Evolutionary conservation across 768 basidiomycete species (phyloP), one percentile per base, ranked within the genome.

Genomic region (Rhodotorula toruloides): DNA sequence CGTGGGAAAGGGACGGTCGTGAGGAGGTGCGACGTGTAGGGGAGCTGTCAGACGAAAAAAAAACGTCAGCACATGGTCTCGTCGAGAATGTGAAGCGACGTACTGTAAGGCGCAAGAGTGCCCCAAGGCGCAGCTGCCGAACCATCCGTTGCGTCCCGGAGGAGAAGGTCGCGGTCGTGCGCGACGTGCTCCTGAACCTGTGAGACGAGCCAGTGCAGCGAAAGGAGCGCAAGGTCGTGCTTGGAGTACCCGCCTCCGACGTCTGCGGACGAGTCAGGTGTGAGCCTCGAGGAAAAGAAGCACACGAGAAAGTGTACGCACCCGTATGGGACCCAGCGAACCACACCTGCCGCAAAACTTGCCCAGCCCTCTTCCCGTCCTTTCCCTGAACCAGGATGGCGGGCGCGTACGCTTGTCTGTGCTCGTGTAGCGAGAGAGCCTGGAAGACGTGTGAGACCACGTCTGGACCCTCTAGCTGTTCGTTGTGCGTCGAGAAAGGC

Each of bases 351-450:
- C 58, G 31, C 1, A 63, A 12, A 19, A 31, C 70, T 71, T 36
- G 68, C 11, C 44, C 63, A 12, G 44, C 16, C 25, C 10, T 11
- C 31, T 34, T 21, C n/a, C 46, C 46, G 8, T 25, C 44, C 37
- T 12, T 14, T 12, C 22, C 16, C 8, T 48, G 34, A 16, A 2
- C 19, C 36, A 47, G 74, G 11, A 76, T 56, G 2, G 70, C 70
- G 4, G 74, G 74, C n/a, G 62, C 40, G 67, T 75, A 78, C 40
- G 66, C 67, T 34, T 70, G 39, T 12, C 77, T 62, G 50, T 68
- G 65, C 53, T 77, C 77, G 25, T 77, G 64, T 29, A 77, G 36
- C 3, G 75, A 62, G 27, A 78, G n/a, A 10, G 74, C 75, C 55
- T 78, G 77, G n/a, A 74, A 63, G 1, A 74, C 74, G 22, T 54